A percentile compares a stretch with the other conserved stretches of the same genome.
phyloP scores from a whole-genome alignment of 148 eudicot genomes.

The Rheum nobile region DNA sequence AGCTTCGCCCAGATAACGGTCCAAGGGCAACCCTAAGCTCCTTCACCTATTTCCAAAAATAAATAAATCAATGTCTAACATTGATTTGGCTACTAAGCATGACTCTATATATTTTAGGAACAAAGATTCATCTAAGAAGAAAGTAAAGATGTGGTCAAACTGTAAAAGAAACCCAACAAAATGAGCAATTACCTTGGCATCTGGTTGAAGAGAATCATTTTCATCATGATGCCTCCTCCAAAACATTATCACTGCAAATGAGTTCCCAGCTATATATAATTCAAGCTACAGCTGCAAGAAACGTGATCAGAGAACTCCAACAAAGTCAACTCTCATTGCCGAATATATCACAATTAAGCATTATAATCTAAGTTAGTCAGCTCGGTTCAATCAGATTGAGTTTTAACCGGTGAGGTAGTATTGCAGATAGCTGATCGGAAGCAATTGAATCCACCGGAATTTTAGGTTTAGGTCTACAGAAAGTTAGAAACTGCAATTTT shows the following conservation, averaged over 20 bases:
- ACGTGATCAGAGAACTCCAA: not conserved
- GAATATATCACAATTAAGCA: not conserved
- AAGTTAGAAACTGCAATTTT: not conserved
- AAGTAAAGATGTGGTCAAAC: too few species aligned
- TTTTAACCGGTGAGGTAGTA: too few species aligned
- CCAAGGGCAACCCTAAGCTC: constrained; percentile 60
- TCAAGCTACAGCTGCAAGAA: not conserved
- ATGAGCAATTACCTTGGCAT: not conserved
- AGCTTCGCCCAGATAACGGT: constrained; percentile 42
- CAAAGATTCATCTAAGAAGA: too few species aligned
- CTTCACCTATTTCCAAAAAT: constrained; percentile 23
- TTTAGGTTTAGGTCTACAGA: not conserved
- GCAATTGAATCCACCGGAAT: not conserved
- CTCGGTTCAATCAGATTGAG: too few species aligned
- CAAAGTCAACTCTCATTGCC: not conserved
- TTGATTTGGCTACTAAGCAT: too few species aligned
- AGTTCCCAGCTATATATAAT: not conserved
- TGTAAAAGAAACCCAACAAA: not conserved
- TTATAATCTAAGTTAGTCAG: not conserved
- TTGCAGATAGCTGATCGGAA: too few species aligned
- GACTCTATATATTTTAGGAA: too few species aligned
- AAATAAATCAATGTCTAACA: too few species aligned
- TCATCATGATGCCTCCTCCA: not conserved
- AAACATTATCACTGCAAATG: not conserved
- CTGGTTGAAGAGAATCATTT: not conserved